Percentiles rank a stretch among this genome's conserved stretches.
Conservation (phyloP, 1,139 yeast species). For the Pichia terricola region DNA sequence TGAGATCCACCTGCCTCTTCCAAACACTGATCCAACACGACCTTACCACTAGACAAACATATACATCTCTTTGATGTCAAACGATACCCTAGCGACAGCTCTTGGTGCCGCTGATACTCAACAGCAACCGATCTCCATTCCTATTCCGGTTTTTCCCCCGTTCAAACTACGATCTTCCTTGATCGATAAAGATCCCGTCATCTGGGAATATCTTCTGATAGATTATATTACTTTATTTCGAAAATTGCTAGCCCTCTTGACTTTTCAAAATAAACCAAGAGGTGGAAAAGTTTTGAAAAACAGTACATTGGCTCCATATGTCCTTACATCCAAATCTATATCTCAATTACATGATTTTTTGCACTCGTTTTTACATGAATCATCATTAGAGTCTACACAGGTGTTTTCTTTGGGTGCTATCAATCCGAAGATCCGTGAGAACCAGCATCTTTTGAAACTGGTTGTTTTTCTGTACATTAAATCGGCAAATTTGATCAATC, state of each 20-base stretch:
- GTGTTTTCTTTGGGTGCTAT: slow-evolving; percentile 60
- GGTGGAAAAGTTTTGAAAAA: neutral
- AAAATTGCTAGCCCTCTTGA: slow-evolving; percentile 28
- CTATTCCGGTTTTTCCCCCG: slow-evolving; percentile 66
- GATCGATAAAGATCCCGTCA: slow-evolving; percentile 73
- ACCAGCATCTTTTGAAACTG: slow-evolving; percentile 38
- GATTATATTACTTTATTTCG: slow-evolving; percentile 46
- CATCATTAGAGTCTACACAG: slow-evolving; percentile 47
- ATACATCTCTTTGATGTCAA: neutral
- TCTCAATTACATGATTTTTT: slow-evolving; percentile 52
- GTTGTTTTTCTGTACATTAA: slow-evolving; percentile 46
- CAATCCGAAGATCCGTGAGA: slow-evolving; percentile 54
- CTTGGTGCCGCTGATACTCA: neutral
- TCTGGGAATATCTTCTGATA: slow-evolving; percentile 65
- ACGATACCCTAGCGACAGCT: neutral
- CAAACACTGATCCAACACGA: too few species aligned
- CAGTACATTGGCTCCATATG: slow-evolving; percentile 9
- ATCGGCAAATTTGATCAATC: slow-evolving; percentile 41
- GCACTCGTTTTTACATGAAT: slow-evolving; percentile 48
- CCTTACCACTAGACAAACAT: too few species aligned
- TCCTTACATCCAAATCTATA: slow-evolving; percentile 41
- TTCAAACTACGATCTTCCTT: slow-evolving; percentile 61
- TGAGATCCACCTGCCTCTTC: too few species aligned
- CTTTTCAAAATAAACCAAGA: neutral
- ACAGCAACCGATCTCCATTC: slow-evolving; percentile 26